Evolutionary conservation across 2,329 filamentous ascomycete species (phyloP), one percentile per base, ranked within the genome.

Genomic region (Lasiodiplodia citricola): DNA sequence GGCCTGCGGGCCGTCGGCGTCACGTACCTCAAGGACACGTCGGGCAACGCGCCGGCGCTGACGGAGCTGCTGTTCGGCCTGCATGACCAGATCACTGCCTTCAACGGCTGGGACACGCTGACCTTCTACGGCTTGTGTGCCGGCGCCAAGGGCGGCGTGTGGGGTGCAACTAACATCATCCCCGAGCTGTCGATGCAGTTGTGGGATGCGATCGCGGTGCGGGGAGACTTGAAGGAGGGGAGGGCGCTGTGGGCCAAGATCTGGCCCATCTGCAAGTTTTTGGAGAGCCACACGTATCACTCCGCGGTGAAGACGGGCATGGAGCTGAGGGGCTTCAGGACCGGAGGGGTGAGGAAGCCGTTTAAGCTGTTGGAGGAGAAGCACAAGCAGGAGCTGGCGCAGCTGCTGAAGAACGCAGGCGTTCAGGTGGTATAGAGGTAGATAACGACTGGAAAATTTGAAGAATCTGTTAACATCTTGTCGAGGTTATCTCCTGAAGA

Each of bases 51-150:
- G 1, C 84, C 84, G 0, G 83, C 81, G 0, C 74, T 85, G 5
- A 86, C 83, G 2, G 83, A 86, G 68, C 72, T 86, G 16, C 75
- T 86, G 4, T 85, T 86, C 70, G 78, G 77, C 4, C 73, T 79
- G 23, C 73, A 75, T 2, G 76, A 81, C 66, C 72, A 78, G 31
- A 82, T 86, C 70, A 85, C 82, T 1, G 78, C 82, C 0, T 85
- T 86, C 73, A 86, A 86, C 68, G 84, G 84, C 1, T 86, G 84
- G 84, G 84, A 86, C 69, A 86, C 84, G 0, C 75, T 86, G 18
- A 86, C 84, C 0, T 86, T 86, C 72, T 86, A 86, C 70, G 84
- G 84, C 11, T 74, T 86, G 11, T 82, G 81, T 0, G 83, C 84
- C 0, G 84, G 84, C 0, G 82, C 83, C 10, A 83, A 83, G 56